phyloP scores from a whole-genome alignment of 2,329 filamentous ascomycete genomes.

The Aspergillus spinulosporus region DNA sequence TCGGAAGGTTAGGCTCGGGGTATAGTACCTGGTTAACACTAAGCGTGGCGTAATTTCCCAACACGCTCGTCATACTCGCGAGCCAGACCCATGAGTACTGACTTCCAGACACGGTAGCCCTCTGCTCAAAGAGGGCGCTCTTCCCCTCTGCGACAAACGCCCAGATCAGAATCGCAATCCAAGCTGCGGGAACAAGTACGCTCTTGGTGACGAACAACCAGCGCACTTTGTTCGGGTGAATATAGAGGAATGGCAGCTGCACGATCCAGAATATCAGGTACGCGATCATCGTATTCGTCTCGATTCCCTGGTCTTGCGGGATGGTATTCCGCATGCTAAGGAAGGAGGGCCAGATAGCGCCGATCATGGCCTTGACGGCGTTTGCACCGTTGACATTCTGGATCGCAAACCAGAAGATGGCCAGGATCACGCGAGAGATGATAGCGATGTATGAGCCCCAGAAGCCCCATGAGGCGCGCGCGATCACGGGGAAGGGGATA shows the following conservation, averaged over 20 bases:
- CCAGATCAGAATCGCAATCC: constrained; percentile 65
- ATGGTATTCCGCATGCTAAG: constrained; percentile 39
- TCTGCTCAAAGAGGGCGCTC: constrained; percentile 49
- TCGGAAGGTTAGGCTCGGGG: too few relatives aligned
- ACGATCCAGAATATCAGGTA: constrained; percentile 48
- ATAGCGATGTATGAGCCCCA: constrained; percentile 59
- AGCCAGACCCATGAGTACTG: constrained; percentile 58
- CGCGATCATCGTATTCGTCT: constrained; percentile 47
- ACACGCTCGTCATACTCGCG: constrained; percentile 51
- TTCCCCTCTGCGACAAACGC: constrained; percentile 58
- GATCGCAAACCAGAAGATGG: constrained; percentile 65
- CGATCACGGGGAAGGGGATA: constrained; percentile 58
- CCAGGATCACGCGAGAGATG: constrained; percentile 55
- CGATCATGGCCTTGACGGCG: constrained; percentile 52
- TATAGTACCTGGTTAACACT: constrained; percentile 49
- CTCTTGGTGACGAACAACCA: constrained; percentile 41
- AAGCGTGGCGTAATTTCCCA: constrained; percentile 54
- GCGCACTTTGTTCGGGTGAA: constrained; percentile 44
- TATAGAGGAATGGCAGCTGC: constrained; percentile 48
- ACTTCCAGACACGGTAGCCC: constrained; percentile 48
- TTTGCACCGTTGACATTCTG: constrained; percentile 65
- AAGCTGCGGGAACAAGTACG: constrained; percentile 56
- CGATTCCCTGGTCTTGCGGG: constrained; percentile 45
- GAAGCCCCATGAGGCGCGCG: constrained; percentile 58
- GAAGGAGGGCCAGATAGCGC: constrained; percentile 53